Base-by-base conservation (phyloP, 305 asterid species). In the Fraxinus xanthoxyloides region DNA sequence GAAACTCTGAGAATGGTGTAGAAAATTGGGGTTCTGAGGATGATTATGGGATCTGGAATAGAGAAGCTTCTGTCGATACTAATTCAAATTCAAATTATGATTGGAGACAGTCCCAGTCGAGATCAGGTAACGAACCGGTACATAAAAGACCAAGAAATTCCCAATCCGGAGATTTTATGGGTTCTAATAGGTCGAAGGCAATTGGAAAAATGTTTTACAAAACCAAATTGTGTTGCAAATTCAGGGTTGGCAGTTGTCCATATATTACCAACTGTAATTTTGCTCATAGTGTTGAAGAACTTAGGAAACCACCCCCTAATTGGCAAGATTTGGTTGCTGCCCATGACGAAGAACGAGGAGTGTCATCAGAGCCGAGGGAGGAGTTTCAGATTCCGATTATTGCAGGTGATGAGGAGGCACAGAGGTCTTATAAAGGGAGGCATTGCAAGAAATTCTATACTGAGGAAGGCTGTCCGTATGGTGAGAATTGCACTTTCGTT, bases 251-350 rank as follows among this genome's bases (percentile, higher is more conserved):
- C n/a, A 91, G 91, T 77, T 93, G 98, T 76, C 95, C 97, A 0
- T 93, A 91, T 81, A 83, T 92, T 75, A 91, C 92, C 2, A 93
- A 92, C 84, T 93, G 98, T 78, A 93, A 92, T 35, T 93, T 93
- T 73, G 97, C 98, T 1, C 98, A 93, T 79, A 86, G 93, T 79
- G 82, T 90, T 31, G 95, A 93, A 85, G 98, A 93, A 76, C 91
- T 93, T 30, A 87, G 97, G 34, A 90, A 91, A 61, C 98, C 97
- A 0, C 97, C 98, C 19, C 94, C 95, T 8, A 91, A 93, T 56
- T 93, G 95, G 98, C 95, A 93, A 86, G 98, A 93, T 35, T 91
- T 93, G n/a, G 92, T 93, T 43, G 94, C 95, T 79, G 92, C 91
- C 21, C 92, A 91, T 2, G 94, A 89, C 85, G 97, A 89, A 3